Evolutionary conservation across 257 asterid genomes (phyloP).

Genomic region (Nicotiana tomentosiformis): DNA sequence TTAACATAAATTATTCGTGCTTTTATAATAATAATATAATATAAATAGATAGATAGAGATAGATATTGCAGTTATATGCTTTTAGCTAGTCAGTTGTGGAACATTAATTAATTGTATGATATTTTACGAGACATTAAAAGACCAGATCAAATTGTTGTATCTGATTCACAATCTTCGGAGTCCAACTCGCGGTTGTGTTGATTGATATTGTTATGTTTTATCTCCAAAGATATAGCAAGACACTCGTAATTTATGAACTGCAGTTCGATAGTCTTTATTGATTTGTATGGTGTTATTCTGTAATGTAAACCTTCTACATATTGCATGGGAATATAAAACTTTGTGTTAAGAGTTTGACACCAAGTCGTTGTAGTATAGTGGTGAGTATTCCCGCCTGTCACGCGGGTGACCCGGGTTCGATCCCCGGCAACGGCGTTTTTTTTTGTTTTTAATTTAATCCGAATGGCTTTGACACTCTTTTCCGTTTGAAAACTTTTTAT

Average conservation of each 20-base stretch:
- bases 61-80: neutral
- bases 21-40: too few species aligned
- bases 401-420: constrained; percentile 64
- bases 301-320: too few species aligned
- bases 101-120: neutral
- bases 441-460: too few species aligned
- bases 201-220: neutral
- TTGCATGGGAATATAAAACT: too few species aligned
- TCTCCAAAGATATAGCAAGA: neutral
- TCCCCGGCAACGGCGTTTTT: constrained; percentile 53
- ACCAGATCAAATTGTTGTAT: neutral
- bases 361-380: constrained; percentile 59
- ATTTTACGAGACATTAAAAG: neutral
- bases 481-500: neutral
- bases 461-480: neutral
- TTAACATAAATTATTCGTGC: too few species aligned
- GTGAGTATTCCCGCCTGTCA: constrained; percentile 66
- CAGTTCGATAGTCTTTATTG: neutral
- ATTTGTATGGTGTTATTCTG: neutral
- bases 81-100: neutral
- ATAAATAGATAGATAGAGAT: too few species aligned
- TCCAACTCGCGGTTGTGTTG: neutral
- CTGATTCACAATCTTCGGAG: neutral
- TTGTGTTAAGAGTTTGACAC: too few species aligned
- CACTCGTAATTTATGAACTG: neutral